These are phyloP conservation scores for Neurospora sp. DNA, from an alignment of 495 filamentous ascomycete genomes.

Conservation along the genomic window DNA sequence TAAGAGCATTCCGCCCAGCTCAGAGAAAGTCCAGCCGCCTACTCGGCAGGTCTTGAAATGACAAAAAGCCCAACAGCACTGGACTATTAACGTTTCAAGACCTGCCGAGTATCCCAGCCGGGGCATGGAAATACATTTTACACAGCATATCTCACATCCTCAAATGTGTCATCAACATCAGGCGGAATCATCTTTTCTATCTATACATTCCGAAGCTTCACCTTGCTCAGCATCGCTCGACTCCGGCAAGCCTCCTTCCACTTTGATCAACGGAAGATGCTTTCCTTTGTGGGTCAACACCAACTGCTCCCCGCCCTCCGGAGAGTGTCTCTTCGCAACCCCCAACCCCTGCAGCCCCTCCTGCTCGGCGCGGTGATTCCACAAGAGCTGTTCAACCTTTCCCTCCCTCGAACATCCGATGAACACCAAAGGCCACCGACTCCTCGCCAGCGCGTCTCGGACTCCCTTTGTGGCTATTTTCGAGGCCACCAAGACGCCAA, in stretches of 20 bases:
- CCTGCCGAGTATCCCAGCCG: background rate
- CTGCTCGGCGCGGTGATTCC: constrained; percentile 54
- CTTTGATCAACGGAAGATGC: constrained; percentile 17
- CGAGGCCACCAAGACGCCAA: constrained; percentile 52
- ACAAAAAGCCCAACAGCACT: no score
- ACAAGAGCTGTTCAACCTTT: constrained; percentile 51
- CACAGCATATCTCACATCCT: background rate
- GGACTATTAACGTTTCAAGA: background rate
- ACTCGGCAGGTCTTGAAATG: background rate
- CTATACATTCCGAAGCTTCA: background rate
- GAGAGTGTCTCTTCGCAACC: constrained; percentile 44
- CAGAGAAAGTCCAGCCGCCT: background rate
- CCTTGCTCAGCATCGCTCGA: background rate
- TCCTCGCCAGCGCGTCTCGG: constrained; percentile 56
- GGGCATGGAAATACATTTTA: background rate
- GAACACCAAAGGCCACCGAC: constrained; percentile 54
- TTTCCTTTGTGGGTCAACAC: constrained; percentile 49
- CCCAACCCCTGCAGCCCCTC: constrained; percentile 55
- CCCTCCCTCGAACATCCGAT: constrained; percentile 41
- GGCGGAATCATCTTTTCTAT: background rate
- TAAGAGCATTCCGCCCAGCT: constrained; percentile 24
- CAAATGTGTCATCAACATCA: background rate
- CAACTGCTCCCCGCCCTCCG: constrained; percentile 18
- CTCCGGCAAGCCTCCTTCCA: background rate
- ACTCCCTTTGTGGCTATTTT: constrained; percentile 42